Evolutionary conservation across 2,329 filamentous ascomycete genomes (phyloP), one percentile per base, ranked within the genome.

Genomic region (Ophiostoma novo-ulmi): DNA sequence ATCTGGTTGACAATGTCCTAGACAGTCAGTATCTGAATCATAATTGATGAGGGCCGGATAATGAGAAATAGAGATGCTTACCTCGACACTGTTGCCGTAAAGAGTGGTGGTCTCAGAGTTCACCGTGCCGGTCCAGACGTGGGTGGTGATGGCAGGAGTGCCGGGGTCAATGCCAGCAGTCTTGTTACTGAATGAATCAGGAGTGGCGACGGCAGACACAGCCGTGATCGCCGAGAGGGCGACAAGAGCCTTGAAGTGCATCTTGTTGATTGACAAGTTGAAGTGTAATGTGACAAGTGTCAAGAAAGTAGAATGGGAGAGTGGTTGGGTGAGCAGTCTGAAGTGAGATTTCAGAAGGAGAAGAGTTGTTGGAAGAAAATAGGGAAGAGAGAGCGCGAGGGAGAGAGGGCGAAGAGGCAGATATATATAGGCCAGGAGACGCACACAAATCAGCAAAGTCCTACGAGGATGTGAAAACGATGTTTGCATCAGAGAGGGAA

Each of bases 1-100:
- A 69, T 48, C 26, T 71, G 67, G n/a, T 36, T 48, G 14, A 67
- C n/a, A 22, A 70, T 70, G 20, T 70, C 69, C 69, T 69, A 14
- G 22, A 20, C 8, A 39, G 63, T 65, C 8, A 65, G 63, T 58
- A 14, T 55, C 5, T n/a, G 2, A n/a, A 20, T 48, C 5, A 64
- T 13, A 31, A 31, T 13, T 22, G 8, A 31, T 31, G 31, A 31
- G 31, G 31, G 2, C 3, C 26, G 6, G 52, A 35, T 2, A 1
- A 61, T 4, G 22, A 61, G 36, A 65, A 17, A 61, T 7, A 39
- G 61, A 14, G 36, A 65, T 13, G 20, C 55, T n/a, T 44, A 64
- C 68, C 7, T 69, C 68, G 4, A 65, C 58, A 14, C 44, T 67
- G 61, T 70, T 41, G 61, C 61, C 69, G 17, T 67, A 67, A n/a